A percentile compares a stretch with the other conserved stretches of the same genome.
These are phyloP conservation scores for Gillenia trifoliata DNA, from an alignment of 306 rosid species.

Conservation along the genomic window DNA sequence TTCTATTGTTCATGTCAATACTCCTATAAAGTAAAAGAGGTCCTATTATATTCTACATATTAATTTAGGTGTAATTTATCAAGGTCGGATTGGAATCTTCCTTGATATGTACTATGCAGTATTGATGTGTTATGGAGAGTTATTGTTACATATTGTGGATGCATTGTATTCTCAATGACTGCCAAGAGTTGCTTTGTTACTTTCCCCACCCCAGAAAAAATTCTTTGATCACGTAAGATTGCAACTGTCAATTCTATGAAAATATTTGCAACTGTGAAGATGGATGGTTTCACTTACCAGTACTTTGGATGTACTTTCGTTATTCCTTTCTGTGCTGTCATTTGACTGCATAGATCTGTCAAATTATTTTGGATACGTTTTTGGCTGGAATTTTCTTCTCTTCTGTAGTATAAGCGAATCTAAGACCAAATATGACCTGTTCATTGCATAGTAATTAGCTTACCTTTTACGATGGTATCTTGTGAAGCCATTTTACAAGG, in stretches of 20 bases:
- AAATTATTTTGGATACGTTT: neutral
- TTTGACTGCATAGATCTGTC: neutral
- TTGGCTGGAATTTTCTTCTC: neutral
- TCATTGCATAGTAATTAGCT: neutral
- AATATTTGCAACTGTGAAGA: neutral
- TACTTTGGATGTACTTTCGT: neutral
- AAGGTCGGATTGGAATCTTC: neutral
- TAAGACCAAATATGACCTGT: neutral
- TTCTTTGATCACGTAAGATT: neutral
- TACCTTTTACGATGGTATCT: neutral
- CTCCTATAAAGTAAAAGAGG: neutral
- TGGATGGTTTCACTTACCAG: neutral
- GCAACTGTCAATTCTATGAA: neutral
- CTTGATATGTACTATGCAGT: neutral
- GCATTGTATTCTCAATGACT: neutral
- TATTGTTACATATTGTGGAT: neutral
- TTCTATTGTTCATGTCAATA: neutral
- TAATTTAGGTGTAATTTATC: neutral
- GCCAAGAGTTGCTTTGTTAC: neutral
- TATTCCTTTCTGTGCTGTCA: neutral
- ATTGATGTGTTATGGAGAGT: neutral
- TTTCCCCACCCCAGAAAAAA: neutral
- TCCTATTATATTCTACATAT: neutral
- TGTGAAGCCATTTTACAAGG: slow-evolving; percentile 1
- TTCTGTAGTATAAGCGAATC: neutral